These are phyloP conservation scores for Alternaria burnsii DNA, from an alignment of 2,329 filamentous ascomycete genomes.

Conservation along the genomic window DNA sequence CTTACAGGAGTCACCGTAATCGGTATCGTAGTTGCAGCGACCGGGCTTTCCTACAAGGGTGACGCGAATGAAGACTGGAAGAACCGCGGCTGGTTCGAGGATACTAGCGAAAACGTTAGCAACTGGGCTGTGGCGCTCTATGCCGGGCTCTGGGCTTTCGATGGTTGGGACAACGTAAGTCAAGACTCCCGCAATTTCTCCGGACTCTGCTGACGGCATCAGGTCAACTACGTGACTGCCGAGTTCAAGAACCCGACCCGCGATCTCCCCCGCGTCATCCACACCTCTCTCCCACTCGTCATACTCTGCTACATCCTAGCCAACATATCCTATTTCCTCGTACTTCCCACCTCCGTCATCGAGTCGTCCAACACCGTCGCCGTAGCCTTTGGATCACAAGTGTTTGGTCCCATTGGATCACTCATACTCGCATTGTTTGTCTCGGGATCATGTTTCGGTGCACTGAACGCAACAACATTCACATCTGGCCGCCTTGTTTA, in stretches of 20 bases:
- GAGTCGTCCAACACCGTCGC: slow-evolving; percentile 94
- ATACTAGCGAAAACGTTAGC: slow-evolving; percentile 79
- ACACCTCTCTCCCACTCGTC: slow-evolving; percentile 94
- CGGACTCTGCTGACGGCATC: slow-evolving; percentile 26
- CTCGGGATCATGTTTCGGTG: slow-evolving; percentile 89
- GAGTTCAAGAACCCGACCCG: slow-evolving; percentile 92
- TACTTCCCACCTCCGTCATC: slow-evolving; percentile 81
- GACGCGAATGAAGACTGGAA: slow-evolving; percentile 87
- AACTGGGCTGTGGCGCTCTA: slow-evolving; percentile 95
- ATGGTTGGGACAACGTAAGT: slow-evolving; percentile 96
- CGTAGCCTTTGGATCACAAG: slow-evolving; percentile 88
- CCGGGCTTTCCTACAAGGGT: slow-evolving; percentile 81
- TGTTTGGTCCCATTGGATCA: slow-evolving; percentile 85
- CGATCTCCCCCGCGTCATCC: slow-evolving; percentile 92
- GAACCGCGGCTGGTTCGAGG: slow-evolving; percentile 84
- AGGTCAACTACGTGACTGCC: slow-evolving; percentile 97
- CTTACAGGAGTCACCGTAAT: slow-evolving; percentile 85
- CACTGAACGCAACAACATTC: slow-evolving; percentile 93
- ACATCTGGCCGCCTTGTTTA: slow-evolving; percentile 93
- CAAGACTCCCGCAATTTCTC: not conserved
- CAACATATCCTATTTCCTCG: slow-evolving; percentile 93
- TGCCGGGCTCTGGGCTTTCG: slow-evolving; percentile 95
- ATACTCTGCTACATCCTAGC: slow-evolving; percentile 90
- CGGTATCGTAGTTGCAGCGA: slow-evolving; percentile 87
- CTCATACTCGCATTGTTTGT: slow-evolving; percentile 89